Percentiles rank a stretch among this genome's conserved stretches.
Conservation (phyloP, 495 filamentous ascomycete species). For the Neohortaea acidophila region DNA sequence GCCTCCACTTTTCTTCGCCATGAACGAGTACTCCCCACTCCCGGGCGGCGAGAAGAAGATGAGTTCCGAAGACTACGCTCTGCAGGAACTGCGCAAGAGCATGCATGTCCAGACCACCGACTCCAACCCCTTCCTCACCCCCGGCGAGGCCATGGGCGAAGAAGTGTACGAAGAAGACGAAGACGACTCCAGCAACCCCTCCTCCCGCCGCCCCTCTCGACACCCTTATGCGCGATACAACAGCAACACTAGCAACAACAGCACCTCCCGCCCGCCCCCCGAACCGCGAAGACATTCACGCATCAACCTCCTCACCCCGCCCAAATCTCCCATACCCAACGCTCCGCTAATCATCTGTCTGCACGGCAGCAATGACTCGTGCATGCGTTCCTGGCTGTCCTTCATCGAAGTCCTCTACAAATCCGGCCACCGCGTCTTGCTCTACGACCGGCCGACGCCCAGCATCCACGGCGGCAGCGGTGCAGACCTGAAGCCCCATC, state of each 20-base stretch:
- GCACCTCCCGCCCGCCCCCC: not conserved
- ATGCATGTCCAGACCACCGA: slow-evolving; percentile 1
- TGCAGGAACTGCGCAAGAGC: slow-evolving; percentile 3
- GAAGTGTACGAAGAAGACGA: not conserved
- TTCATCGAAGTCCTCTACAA: slow-evolving; percentile 3
- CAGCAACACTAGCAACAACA: not conserved
- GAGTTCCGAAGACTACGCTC: not conserved
- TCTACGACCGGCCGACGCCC: not conserved
- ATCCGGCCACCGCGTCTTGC: slow-evolving; percentile 1
- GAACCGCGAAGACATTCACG: slow-evolving; percentile 2
- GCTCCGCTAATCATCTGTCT: slow-evolving; percentile 1
- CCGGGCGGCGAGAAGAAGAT: not conserved
- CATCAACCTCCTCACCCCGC: slow-evolving; percentile 1
- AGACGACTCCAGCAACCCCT: not conserved
- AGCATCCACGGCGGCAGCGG: not conserved
- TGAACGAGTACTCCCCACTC: too few relatives aligned
- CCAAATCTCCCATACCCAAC: not conserved
- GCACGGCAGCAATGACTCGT: slow-evolving; percentile 2
- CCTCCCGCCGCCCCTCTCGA: not conserved
- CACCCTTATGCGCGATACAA: not conserved
- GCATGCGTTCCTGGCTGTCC: slow-evolving; percentile 1
- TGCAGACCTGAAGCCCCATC: slow-evolving; percentile 1
- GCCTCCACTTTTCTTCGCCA: too few relatives aligned
- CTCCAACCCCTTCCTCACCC: slow-evolving; percentile 1
- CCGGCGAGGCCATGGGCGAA: not conserved